phyloP scores from a whole-genome alignment of 495 filamentous ascomycete genomes.

The Penicillium riverlandense region DNA sequence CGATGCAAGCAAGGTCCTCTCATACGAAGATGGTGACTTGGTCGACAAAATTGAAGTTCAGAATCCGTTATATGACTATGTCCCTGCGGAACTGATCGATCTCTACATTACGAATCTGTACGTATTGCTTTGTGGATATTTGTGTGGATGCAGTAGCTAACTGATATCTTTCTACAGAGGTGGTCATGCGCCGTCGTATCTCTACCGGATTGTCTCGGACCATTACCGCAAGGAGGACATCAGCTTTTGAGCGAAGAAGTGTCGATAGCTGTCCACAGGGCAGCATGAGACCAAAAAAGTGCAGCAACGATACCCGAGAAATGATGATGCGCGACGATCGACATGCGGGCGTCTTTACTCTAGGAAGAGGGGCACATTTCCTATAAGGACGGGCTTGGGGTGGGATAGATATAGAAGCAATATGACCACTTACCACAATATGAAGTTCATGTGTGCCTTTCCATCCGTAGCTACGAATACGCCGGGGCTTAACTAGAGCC shows the following conservation, averaged over 20 bases:
- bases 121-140: constrained; percentile 6
- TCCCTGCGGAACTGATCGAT: constrained; percentile 73
- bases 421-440: background rate
- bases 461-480: background rate
- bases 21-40: constrained; percentile 65
- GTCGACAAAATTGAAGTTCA: constrained; percentile 70
- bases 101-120: constrained; percentile 91
- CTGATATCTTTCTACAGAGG: constrained; percentile 46
- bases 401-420: constrained; percentile 7
- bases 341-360: constrained; percentile 10
- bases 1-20: constrained; percentile 63
- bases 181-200: constrained; percentile 70
- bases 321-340: constrained; percentile 11
- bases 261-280: background rate
- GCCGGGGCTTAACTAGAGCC: constrained; percentile 11
- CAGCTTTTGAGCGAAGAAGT: constrained; percentile 36
- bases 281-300: constrained; percentile 1
- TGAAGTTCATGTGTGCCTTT: too few relatives aligned
- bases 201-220: constrained; percentile 74
- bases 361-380: background rate
- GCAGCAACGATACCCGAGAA: constrained; percentile 20
- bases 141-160: background rate
- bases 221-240: constrained; percentile 83
- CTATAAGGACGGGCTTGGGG: background rate
- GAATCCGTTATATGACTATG: constrained; percentile 77